phyloP scores from a whole-genome alignment of 192 early-diverging fungal species.

The Coemansia sp. region DNA sequence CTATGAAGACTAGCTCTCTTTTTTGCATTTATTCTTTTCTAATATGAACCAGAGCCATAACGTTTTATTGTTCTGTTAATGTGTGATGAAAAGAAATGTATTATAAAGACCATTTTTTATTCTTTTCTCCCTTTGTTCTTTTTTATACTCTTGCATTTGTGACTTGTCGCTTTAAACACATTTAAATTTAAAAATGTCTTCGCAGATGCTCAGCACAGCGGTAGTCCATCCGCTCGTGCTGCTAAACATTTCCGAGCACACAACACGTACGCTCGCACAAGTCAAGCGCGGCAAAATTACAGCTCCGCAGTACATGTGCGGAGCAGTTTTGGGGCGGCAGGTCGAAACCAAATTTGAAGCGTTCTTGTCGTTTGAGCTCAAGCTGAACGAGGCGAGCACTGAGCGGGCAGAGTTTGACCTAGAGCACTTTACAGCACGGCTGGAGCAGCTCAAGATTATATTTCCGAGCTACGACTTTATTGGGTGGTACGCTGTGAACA shows the following conservation, averaged over 20 bases:
- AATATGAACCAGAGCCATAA: background rate
- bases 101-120: background rate
- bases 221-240: conserved; percentile 49
- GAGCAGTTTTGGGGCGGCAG: conserved; percentile 43
- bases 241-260: conserved; percentile 49
- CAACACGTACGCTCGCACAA: conserved; percentile 39
- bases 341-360: conserved; percentile 30
- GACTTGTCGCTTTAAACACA: background rate
- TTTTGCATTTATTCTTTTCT: background rate
- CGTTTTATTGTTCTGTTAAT: background rate
- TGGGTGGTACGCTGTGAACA: conserved; percentile 44
- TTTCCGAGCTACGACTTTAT: conserved; percentile 46
- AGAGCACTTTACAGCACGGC: conserved; percentile 15
- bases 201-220: conserved; percentile 19
- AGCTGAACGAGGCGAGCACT: conserved; percentile 6
- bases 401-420: conserved; percentile 16
- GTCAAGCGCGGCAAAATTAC: conserved; percentile 11
- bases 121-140: background rate
- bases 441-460: conserved; percentile 36
- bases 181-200: background rate
- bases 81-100: background rate
- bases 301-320: conserved; percentile 16
- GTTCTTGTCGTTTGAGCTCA: conserved; percentile 45
- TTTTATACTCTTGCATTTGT: conserved; percentile 45
- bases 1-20: background rate